Percentiles rank a stretch among this genome's conserved stretches.
Evolutionary conservation across 768 basidiomycete species (phyloP).

Genomic region (Leucosporidium creatinivorum): DNA sequence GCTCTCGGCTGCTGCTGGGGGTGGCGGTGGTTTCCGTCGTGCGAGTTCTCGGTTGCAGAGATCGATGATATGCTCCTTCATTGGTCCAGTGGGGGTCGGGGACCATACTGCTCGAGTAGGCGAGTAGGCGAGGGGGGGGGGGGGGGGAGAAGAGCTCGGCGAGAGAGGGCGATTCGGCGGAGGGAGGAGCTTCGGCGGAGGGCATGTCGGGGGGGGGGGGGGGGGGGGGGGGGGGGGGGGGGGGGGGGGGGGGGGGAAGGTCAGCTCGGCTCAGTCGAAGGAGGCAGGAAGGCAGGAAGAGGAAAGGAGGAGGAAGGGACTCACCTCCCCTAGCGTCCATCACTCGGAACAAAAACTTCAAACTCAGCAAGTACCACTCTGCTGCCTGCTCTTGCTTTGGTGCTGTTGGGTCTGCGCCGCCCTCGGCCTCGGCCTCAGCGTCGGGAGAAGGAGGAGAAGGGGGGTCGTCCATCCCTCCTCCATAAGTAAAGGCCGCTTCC

Average conservation of each 20-base stretch:
- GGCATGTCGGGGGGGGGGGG: no score
- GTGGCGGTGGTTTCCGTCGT: conserved; percentile 1
- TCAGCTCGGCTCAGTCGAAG: conserved; percentile 4
- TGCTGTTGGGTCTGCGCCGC: no score
- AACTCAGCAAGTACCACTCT: conserved; percentile 53
- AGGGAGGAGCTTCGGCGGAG: no score
- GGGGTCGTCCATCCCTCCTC: conserved; percentile 50
- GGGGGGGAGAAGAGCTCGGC: neutral
- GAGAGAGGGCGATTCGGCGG: no score
- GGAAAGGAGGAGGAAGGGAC: conserved; percentile 18
- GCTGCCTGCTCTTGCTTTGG: conserved; percentile 46
- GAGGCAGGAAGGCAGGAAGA: no score
- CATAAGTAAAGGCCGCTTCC: conserved; percentile 63
- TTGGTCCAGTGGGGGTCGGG: conserved; percentile 20
- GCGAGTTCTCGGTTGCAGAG: conserved; percentile 33
- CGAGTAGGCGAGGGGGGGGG: no score
- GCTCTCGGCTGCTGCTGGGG: neutral
- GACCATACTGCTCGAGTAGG: conserved; percentile 10
- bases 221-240: no score
- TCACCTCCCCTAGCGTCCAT: conserved; percentile 36
- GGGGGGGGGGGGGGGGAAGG: no score
- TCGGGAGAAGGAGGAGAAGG: no score
- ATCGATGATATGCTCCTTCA: conserved; percentile 34
- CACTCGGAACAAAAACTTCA: conserved; percentile 60
- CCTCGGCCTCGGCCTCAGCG: no score